Base-by-base conservation (phyloP, 2,329 filamentous ascomycete species). In the Aspergillus sp. region DNA sequence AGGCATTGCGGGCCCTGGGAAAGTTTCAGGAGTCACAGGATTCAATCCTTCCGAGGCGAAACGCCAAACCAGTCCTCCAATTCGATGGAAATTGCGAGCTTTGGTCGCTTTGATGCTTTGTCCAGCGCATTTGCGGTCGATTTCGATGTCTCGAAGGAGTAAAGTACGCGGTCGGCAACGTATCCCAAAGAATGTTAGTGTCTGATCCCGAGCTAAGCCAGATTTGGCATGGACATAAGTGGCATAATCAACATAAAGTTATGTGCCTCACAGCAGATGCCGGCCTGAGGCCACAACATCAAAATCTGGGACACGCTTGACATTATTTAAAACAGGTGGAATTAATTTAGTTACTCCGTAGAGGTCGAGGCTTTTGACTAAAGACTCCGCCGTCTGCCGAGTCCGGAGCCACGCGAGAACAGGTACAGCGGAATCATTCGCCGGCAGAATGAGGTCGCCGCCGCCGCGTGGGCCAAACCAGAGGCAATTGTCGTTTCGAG, bases 81-180 rank as follows among this genome's bases (percentile, higher is more conserved):
- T 15, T 41, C 35, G 43, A 17, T n/a, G 47, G 12, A 19, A 48
- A 17, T 23, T 48, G 45, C 35, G 35, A 47, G 52, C 23, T 43
- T 48, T 39, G 24, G 21, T 53, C 51, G 31, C 43, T 39, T 47
- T 3, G 9, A 54, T 47, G 35, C 33, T 24, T 41, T 21, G 31
- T 24, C 17, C n/a, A 33, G 40, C 14, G 9, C 17, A 35, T 43
- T 45, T 35, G 11, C 39, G 24, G 41, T 2, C 24, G 24, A 44
- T 23, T 17, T 44, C 19, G 31, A 33, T 31, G 33, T 45, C 27
- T 33, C 23, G 17, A 47, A 46, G 8, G 15, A 23, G 51, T 12
- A 31, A 39, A 27, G 31, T 19, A 54, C 19, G 51, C 51, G 51
- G 31, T 54, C 52, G 52, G 52, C 52, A 54, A 54, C 9, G 15